phyloP scores from a whole-genome alignment of 768 basidiomycete species.

The Phanerochaete carnosa region DNA sequence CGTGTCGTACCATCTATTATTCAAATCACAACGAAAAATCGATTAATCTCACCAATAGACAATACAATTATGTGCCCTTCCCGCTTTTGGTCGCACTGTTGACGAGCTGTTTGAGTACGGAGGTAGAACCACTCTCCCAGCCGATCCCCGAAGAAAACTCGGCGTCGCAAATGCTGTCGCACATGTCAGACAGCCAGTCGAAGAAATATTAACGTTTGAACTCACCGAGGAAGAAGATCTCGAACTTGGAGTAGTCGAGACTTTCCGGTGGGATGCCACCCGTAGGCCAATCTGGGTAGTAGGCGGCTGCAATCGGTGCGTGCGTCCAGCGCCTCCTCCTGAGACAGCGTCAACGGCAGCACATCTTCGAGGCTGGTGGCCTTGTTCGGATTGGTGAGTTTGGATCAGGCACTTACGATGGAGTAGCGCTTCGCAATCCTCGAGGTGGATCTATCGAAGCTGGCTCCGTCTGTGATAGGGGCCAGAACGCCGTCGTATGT shows the following conservation, averaged over 20 bases:
- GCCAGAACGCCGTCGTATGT: constrained; percentile 45
- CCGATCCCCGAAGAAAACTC: constrained; percentile 50
- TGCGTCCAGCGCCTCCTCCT: constrained; percentile 30
- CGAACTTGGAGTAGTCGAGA: constrained; percentile 62
- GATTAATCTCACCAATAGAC: constrained; percentile 48
- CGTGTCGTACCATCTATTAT: constrained; percentile 31
- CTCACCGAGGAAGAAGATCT: constrained; percentile 64
- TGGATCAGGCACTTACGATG: constrained; percentile 30
- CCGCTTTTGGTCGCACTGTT: constrained; percentile 51
- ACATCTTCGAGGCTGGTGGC: constrained; percentile 41
- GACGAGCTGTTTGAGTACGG: constrained; percentile 56
- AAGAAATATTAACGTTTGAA: not conserved
- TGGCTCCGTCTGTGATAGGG: constrained; percentile 41
- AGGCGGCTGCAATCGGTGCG: constrained; percentile 39
- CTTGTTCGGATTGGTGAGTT: constrained; percentile 22
- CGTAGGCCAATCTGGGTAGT: constrained; percentile 51
- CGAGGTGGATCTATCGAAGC: constrained; percentile 30
- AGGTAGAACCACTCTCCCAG: constrained; percentile 48
- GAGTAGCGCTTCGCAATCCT: constrained; percentile 40
- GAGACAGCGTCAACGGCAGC: constrained; percentile 42
- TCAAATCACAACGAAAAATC: not conserved
- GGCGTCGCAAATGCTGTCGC: constrained; percentile 68
- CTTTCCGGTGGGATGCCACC: constrained; percentile 48
- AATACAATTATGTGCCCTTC: constrained; percentile 63
- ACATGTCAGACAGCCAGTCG: constrained; percentile 10